phyloP scores from a whole-genome alignment of 2,329 filamentous ascomycete species.

The Periconia digitata region DNA sequence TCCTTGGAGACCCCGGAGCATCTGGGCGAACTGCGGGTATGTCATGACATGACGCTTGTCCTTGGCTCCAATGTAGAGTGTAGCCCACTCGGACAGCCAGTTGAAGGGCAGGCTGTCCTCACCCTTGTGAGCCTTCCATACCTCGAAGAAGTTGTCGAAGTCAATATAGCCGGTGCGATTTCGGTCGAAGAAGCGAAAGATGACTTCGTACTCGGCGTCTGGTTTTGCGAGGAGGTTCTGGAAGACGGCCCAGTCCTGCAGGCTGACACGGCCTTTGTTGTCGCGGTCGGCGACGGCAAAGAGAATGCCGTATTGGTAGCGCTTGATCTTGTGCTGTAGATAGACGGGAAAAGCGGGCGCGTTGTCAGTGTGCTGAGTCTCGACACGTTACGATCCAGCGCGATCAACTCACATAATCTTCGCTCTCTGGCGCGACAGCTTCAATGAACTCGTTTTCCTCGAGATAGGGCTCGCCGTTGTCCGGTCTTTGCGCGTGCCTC shows the following conservation, averaged over 20 bases:
- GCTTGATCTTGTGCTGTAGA: conserved; percentile 98
- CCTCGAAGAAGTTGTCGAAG: conserved; percentile 81
- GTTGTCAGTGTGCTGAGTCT: conserved; percentile 30
- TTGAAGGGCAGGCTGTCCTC: conserved; percentile 85
- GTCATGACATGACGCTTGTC: conserved; percentile 88
- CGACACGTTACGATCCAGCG: conserved; percentile 14
- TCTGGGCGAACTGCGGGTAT: conserved; percentile 96
- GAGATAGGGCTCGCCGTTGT: conserved; percentile 78
- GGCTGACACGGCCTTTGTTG: conserved; percentile 69
- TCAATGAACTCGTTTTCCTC: conserved; percentile 84
- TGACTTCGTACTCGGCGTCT: conserved; percentile 98
- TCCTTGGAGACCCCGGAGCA: conserved; percentile 93
- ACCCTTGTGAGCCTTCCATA: conserved; percentile 90
- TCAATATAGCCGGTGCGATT: conserved; percentile 82
- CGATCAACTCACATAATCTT: conserved; percentile 78
- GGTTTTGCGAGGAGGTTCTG: conserved; percentile 92
- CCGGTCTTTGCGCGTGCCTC: conserved; percentile 73
- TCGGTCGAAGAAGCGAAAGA: conserved; percentile 93
- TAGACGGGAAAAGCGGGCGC: conserved; percentile 13
- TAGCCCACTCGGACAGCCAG: conserved; percentile 96
- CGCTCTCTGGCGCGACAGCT: conserved; percentile 80
- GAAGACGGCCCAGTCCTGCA: conserved; percentile 89
- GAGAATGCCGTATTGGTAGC: conserved; percentile 91
- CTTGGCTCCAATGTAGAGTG: conserved; percentile 86
- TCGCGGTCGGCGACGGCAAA: conserved; percentile 88